phyloP scores from a whole-genome alignment of 192 early-diverging fungal species.

The Spinellus fusiger region DNA sequence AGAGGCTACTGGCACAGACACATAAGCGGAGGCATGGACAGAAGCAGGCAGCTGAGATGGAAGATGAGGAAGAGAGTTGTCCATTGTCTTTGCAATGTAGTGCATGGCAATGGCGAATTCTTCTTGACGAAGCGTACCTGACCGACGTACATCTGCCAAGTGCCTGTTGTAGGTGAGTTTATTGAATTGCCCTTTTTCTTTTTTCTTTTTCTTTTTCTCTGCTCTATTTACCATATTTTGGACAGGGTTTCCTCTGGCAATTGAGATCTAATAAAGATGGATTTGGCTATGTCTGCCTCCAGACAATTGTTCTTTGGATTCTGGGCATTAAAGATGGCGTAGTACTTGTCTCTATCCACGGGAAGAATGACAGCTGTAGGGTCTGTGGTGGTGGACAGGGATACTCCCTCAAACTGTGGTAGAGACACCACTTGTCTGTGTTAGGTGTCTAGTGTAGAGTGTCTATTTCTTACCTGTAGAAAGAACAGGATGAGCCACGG shows the following conservation, averaged over 20 bases:
- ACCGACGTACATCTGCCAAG: conserved; percentile 68
- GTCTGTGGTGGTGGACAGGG: background rate
- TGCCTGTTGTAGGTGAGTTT: conserved; percentile 30
- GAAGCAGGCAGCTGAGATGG: conserved; percentile 62
- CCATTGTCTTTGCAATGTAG: conserved; percentile 76
- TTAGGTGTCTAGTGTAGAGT: background rate
- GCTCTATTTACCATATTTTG: conserved; percentile 68
- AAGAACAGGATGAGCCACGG: conserved; percentile 35
- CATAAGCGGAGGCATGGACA: conserved; percentile 41
- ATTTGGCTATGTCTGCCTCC: conserved; percentile 53
- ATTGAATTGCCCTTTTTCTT: background rate
- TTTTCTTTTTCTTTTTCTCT: background rate
- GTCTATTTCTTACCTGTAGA: conserved; percentile 18
- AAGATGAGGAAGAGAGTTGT: conserved; percentile 55
- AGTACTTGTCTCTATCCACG: conserved; percentile 21
- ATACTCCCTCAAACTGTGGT: background rate
- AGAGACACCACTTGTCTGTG: background rate
- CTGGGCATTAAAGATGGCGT: conserved; percentile 18
- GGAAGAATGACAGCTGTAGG: conserved; percentile 9
- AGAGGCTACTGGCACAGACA: conserved; percentile 11
- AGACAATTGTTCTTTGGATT: conserved; percentile 15
- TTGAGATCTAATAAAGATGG: conserved; percentile 76
- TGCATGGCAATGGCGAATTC: conserved; percentile 93
- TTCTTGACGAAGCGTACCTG: conserved; percentile 66
- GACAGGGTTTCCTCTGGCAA: conserved; percentile 69